Evolutionary conservation across 1,284 basidiomycete species (phyloP).

Genomic region (Sphaerobolus stellatus): DNA sequence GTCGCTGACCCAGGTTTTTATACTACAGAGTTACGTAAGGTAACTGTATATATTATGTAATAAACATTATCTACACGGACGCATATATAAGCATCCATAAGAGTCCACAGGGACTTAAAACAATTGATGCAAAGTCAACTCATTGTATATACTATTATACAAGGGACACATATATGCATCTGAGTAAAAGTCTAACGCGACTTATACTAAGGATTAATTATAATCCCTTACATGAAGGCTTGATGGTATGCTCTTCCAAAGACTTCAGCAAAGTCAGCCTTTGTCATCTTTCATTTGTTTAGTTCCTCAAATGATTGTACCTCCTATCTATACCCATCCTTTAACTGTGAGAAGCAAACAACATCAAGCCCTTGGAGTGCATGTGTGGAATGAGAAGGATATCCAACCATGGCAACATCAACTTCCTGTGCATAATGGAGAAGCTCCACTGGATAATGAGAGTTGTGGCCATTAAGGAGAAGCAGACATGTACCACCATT

Average conservation of each 20-base stretch:
- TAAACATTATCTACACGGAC: too few relatives aligned
- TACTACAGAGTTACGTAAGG: too few relatives aligned
- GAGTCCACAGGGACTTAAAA: too few relatives aligned
- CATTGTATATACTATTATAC: too few relatives aligned
- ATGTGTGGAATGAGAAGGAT: conserved; percentile 43
- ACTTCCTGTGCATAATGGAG: conserved; percentile 30
- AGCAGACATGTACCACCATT: conserved; percentile 27
- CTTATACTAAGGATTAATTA: too few relatives aligned
- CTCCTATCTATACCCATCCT: conserved; percentile 16
- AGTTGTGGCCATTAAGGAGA: conserved; percentile 40
- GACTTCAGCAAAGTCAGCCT: conserved; percentile 27
- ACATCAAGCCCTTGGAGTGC: conserved; percentile 40
- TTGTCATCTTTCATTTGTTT: conserved; percentile 18
- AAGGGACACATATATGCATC: too few relatives aligned
- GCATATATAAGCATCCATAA: too few relatives aligned
- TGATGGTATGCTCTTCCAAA: conserved; percentile 25
- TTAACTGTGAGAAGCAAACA: conserved; percentile 34
- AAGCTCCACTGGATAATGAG: conserved; percentile 36
- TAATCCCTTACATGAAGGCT: too few relatives aligned
- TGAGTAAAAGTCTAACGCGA: too few relatives aligned
- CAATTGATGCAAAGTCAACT: too few relatives aligned
- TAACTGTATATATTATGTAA: too few relatives aligned
- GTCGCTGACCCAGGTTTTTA: too few relatives aligned
- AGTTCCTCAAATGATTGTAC: conserved; percentile 20
- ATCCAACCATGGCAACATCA: conserved; percentile 37